phyloP scores from a whole-genome alignment of 345 rosid genomes.

The Euclidium syriacum region DNA sequence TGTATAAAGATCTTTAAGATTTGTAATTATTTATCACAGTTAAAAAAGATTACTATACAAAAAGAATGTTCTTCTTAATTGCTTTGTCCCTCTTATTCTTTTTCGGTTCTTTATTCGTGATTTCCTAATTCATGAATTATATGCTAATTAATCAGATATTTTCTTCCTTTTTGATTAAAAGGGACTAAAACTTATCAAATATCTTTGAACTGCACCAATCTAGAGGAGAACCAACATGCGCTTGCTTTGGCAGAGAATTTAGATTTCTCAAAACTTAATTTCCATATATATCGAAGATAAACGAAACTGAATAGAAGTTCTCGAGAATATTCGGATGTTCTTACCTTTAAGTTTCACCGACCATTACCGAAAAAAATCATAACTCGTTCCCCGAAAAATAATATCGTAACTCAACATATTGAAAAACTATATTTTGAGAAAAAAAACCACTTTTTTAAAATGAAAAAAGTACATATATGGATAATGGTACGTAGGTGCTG shows the following conservation, averaged over 20 bases:
- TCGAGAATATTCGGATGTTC: conserved; percentile 18
- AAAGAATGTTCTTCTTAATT: no score
- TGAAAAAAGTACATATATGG: not conserved
- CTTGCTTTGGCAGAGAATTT: conserved; percentile 10
- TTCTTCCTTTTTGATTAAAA: no score
- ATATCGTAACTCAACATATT: not conserved
- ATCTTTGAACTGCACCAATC: conserved; percentile 14
- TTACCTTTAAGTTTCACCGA: conserved; percentile 21
- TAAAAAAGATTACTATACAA: no score
- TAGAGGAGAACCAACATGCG: conserved; percentile 29
- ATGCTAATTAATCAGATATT: no score
- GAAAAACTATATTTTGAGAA: not conserved
- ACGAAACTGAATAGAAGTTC: conserved; percentile 8
- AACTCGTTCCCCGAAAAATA: conserved; percentile 14
- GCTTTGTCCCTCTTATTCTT: no score
- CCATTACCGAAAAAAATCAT: conserved; percentile 5
- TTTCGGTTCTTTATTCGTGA: no score
- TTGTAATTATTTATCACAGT: no score
- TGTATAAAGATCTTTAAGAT: no score
- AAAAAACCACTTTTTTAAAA: not conserved
- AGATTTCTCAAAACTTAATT: not conserved
- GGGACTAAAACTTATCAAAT: not conserved
- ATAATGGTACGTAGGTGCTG: conserved; percentile 6
- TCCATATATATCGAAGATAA: not conserved
- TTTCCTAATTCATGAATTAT: not conserved